Evolutionary conservation across 257 asterid genomes (phyloP), one percentile per base, ranked within the genome.

Genomic region (Paraleonurus japonicus): DNA sequence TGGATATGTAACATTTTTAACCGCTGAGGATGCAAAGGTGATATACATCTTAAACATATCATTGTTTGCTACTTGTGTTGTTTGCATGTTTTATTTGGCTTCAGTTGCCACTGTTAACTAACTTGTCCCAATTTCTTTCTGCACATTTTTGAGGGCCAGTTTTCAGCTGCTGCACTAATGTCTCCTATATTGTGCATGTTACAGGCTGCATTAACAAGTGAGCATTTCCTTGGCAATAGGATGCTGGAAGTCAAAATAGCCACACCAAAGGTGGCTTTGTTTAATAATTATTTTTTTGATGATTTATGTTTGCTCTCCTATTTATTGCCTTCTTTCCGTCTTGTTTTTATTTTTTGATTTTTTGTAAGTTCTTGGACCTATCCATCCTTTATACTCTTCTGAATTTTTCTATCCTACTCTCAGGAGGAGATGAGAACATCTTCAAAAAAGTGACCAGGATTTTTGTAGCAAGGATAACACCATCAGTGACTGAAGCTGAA

Each of bases 341-440:
- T 76, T 69, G 23, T 64, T 75, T 61, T 67, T 55, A 54, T 35
- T 67, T 57, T 47, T 61, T 50, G 68, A 22, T 30, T 12, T 55
- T 63, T 41, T 27, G 16, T 50, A 43, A 78, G 78, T 71, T 78
- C 10, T 70, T 43, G 51, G 63, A 59, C 41, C n/a, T 62, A 13
- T 68, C 30, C 41, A 32, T 50, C 60, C 43, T 11, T 67, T 39
- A n/a, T 51, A 27, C 27, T 43, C 24, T 26, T 58, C 60, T 64
- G 22, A 23, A 58, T 33, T 59, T 50, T 41, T 61, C 24, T 73
- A 22, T 60, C 23, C 28, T 17, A 26, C 48, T 27, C 61, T 43
- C 80, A 93, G 99, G 98, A 95, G 89, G 98, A 89, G 81, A 89
- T 95, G 98, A 95, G 95, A 82, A 80, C 89, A 67, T 85, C 99